Percentiles rank a stretch among this genome's conserved stretches.
phyloP scores from a whole-genome alignment of 2,329 filamentous ascomycete genomes.

The Colletotrichum lindemuthianum region DNA sequence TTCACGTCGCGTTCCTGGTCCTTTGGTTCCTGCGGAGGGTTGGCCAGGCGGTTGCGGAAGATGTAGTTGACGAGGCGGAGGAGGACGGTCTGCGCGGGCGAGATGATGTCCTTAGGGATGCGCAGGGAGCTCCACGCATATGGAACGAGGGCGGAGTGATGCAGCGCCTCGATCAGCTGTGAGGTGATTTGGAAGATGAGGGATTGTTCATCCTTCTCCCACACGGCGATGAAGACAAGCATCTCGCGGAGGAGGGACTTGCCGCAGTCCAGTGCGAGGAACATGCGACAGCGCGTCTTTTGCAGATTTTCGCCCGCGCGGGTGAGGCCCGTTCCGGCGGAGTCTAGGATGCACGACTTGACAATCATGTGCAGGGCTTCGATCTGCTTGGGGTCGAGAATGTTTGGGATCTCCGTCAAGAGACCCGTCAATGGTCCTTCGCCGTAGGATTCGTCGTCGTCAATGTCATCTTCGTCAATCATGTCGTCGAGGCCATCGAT shows the following conservation, averaged over 20 bases:
- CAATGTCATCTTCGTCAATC: conserved; percentile 73
- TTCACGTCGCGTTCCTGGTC: conserved; percentile 67
- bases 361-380: conserved; percentile 97
- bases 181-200: conserved; percentile 97
- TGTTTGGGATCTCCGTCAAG: conserved; percentile 92
- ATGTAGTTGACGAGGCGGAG: conserved; percentile 91
- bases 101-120: conserved; percentile 95
- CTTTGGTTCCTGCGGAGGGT: conserved; percentile 57
- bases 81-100: conserved; percentile 91
- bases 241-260: conserved; percentile 90
- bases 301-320: conserved; percentile 83
- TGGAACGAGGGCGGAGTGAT: conserved; percentile 88
- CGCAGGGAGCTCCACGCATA: conserved; percentile 92
- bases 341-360: conserved; percentile 91
- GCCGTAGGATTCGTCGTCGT: conserved; percentile 82
- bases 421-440: conserved; percentile 84
- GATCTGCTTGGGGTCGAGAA: conserved; percentile 93
- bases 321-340: conserved; percentile 75
- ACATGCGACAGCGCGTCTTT: conserved; percentile 87
- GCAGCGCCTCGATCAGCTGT: conserved; percentile 92
- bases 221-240: conserved; percentile 95
- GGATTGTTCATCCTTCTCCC: conserved; percentile 93
- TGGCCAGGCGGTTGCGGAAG: conserved; percentile 69
- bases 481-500: conserved; percentile 52
- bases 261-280: conserved; percentile 89